Evolutionary conservation across 345 rosid species (phyloP).

Genomic region (Carallia pectinifolia): DNA sequence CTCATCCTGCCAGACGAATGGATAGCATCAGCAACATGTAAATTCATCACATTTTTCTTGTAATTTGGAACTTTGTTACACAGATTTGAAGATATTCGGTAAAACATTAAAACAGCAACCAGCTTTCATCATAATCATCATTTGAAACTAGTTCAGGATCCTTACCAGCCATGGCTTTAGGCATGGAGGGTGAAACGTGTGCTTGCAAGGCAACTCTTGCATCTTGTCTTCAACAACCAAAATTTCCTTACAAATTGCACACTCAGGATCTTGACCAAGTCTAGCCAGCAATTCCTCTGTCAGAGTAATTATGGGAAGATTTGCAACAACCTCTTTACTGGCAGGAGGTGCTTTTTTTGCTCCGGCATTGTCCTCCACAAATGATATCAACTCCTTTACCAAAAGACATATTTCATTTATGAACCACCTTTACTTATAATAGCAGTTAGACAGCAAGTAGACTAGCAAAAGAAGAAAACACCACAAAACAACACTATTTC

Average conservation of each 20-base stretch:
- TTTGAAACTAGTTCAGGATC: constrained; percentile 4
- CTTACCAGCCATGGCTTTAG: constrained; percentile 98
- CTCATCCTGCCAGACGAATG: constrained; percentile 54
- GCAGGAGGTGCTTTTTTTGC: constrained; percentile 88
- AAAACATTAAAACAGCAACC: no score
- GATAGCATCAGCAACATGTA: not conserved
- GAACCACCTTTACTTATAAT: not conserved
- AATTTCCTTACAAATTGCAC: constrained; percentile 89
- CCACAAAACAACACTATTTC: no score
- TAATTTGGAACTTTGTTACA: not conserved
- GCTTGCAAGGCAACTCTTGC: constrained; percentile 97
- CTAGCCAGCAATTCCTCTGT: constrained; percentile 60
- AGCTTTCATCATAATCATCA: not conserved
- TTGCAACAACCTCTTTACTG: constrained; percentile 86
- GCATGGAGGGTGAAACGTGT: constrained; percentile 90
- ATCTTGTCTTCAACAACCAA: constrained; percentile 68
- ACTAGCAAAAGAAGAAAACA: not conserved
- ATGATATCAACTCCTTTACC: not conserved
- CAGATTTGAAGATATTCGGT: not conserved
- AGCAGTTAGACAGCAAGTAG: not conserved
- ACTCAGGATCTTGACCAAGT: constrained; percentile 68
- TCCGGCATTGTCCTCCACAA: constrained; percentile 40
- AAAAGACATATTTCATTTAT: not conserved
- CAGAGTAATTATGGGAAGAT: constrained; percentile 68
- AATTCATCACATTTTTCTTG: not conserved